Evolutionary conservation across 768 basidiomycete genomes (phyloP).

Genomic region (Exidia glandulosa): DNA sequence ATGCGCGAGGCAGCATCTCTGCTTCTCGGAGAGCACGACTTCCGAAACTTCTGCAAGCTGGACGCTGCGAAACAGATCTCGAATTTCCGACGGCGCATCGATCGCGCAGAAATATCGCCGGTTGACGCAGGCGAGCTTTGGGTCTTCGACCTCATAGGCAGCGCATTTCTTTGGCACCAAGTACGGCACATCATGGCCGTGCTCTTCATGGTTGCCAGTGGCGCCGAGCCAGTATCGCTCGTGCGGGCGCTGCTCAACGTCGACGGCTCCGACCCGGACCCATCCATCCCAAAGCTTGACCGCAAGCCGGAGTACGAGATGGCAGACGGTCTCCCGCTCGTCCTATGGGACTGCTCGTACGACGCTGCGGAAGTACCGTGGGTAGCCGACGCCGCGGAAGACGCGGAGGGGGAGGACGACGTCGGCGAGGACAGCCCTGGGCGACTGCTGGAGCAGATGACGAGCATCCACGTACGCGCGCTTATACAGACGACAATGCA

Average conservation of each 20-base stretch:
- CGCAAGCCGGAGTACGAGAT: conserved; percentile 86
- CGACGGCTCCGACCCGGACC: conserved; percentile 26
- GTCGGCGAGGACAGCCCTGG: conserved; percentile 17
- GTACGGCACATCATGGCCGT: conserved; percentile 91
- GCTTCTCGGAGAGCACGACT: conserved; percentile 86
- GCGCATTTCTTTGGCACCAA: conserved; percentile 90
- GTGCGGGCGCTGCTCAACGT: conserved; percentile 67
- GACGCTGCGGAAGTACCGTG: conserved; percentile 55
- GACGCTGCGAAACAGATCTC: conserved; percentile 88
- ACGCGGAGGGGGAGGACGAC: conserved; percentile 10
- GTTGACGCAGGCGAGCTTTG: conserved; percentile 32
- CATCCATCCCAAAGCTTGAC: conserved; percentile 36
- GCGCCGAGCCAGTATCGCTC: conserved; percentile 63
- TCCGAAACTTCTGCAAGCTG: conserved; percentile 89
- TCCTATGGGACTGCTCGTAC: conserved; percentile 87
- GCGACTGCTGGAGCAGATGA: conserved; percentile 40
- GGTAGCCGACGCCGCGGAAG: conserved; percentile 45
- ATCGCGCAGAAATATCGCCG: conserved; percentile 50
- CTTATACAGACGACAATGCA: conserved; percentile 54
- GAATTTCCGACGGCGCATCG: conserved; percentile 58
- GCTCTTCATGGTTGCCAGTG: conserved; percentile 76
- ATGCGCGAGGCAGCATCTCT: conserved; percentile 68
- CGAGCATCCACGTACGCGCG: conserved; percentile 46
- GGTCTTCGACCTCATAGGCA: conserved; percentile 78
- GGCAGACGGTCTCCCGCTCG: conserved; percentile 82